Conservation (phyloP, 805 yeast genomes). For the Yarrowia yakushimensis region DNA sequence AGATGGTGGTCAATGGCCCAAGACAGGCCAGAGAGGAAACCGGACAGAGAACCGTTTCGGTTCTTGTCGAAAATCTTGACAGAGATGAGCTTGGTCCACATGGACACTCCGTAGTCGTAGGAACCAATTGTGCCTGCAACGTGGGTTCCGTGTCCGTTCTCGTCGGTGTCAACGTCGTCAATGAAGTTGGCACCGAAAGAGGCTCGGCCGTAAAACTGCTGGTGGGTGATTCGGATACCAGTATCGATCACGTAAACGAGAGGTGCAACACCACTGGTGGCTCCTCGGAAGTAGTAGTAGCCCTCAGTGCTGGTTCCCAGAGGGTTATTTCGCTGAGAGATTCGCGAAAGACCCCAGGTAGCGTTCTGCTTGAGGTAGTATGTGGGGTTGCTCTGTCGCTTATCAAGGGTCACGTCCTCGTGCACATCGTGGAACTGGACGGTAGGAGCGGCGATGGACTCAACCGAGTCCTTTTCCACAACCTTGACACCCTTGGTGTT, state of each 20-base stretch:
- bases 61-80: slow-evolving; percentile 56
- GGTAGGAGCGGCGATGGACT: slow-evolving; percentile 33
- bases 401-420: background rate
- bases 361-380: slow-evolving; percentile 65
- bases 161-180: slow-evolving; percentile 68
- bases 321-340: slow-evolving; percentile 65
- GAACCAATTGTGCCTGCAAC: slow-evolving; percentile 82
- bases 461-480: slow-evolving; percentile 71
- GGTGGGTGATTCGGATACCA: slow-evolving; percentile 73
- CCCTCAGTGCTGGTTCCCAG: slow-evolving; percentile 18
- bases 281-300: slow-evolving; percentile 11
- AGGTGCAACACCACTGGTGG: slow-evolving; percentile 35
- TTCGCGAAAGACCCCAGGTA: slow-evolving; percentile 92
- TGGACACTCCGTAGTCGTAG: slow-evolving; percentile 49
- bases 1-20: slow-evolving; percentile 70
- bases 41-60: slow-evolving; percentile 56
- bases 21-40: slow-evolving; percentile 58
- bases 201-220: slow-evolving; percentile 81
- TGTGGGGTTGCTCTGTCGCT: slow-evolving; percentile 8
- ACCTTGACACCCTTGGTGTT: slow-evolving; percentile 53
- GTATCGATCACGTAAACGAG: slow-evolving; percentile 85
- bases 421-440: slow-evolving; percentile 54
- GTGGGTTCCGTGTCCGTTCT: slow-evolving; percentile 94
- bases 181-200: slow-evolving; percentile 83
- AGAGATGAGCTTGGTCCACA: slow-evolving; percentile 54